Conservation (phyloP, 352 stramenopile species). For the Pythium aquatile region DNA sequence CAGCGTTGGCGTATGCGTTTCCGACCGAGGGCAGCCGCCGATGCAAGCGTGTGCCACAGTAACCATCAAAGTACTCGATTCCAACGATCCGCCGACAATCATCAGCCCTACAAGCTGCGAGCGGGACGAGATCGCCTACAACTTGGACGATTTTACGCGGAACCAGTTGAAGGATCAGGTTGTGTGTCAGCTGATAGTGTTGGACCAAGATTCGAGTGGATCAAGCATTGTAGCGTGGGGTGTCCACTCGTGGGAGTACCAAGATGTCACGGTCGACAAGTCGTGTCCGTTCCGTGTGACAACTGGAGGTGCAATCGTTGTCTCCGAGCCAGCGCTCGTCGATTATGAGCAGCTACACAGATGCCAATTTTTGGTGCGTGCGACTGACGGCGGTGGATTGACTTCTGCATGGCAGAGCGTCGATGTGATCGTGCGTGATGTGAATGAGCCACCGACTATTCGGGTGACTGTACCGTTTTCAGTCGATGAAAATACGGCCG, state of each 20-base stretch:
- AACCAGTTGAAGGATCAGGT: background rate
- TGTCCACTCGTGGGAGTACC: conserved; percentile 24
- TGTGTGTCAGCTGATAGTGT: conserved; percentile 22
- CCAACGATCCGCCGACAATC: conserved; percentile 27
- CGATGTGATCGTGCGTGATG: conserved; percentile 23
- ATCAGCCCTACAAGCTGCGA: conserved; percentile 20
- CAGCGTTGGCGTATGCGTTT: conserved; percentile 10
- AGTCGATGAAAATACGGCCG: conserved; percentile 26
- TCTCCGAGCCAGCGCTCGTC: conserved; percentile 14
- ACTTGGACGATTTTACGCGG: background rate
- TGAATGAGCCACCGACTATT: conserved; percentile 28
- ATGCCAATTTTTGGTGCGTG: conserved; percentile 20
- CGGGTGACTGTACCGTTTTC: background rate
- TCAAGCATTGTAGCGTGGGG: conserved; percentile 15
- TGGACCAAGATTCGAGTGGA: conserved; percentile 20
- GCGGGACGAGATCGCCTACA: conserved; percentile 26
- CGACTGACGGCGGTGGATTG: conserved; percentile 23
- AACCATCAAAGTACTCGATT: conserved; percentile 26
- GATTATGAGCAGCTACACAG: conserved; percentile 26
- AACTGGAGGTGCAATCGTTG: conserved; percentile 13
- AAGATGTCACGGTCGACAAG: background rate
- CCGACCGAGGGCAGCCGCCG: conserved; percentile 20
- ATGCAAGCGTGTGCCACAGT: conserved; percentile 20
- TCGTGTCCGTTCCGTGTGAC: conserved; percentile 16
- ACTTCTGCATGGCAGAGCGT: conserved; percentile 22